Base-by-base conservation (phyloP, 1,284 basidiomycete species). In the Inonotus obliquus region DNA sequence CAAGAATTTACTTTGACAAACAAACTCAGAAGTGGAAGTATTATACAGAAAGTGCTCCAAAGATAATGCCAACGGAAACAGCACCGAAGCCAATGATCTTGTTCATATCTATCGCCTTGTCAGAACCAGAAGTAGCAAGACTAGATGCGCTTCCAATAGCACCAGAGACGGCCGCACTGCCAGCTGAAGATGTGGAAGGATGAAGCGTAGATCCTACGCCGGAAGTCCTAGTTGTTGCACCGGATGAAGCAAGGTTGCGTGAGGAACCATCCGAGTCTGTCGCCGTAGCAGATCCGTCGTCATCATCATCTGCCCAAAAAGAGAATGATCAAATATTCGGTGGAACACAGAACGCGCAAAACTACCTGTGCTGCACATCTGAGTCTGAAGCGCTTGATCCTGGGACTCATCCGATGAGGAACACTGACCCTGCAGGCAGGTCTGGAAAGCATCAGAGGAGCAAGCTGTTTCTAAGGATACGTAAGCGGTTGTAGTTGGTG, bases 391-490 rank as follows among this genome's bases (percentile, higher is more conserved):
- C 11, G 54, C 54, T 37, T 38, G 41, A 11, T n/a, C 54, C 35
- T 55, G 54, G 21, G 54, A 55, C 13, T 11, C 23, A 4, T 41
- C 54, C n/a, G 37, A 38, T 14, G 32, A n/a, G 14, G 54, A 21
- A 27, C 37, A 39, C n/a, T 39, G 29, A 19, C 19, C 14, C 57
- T 63, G 57, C 14, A 63, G 57, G 27, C 61, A 63, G 19, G 27
- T 17, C 9, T 63, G 61, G 57, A 63, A 63, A 17, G 19, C 37
- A 5, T 41, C 23, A 13, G 51, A 59, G 17, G 61, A 59, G 57
- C 61, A 63, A 35, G 35, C 61, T 59, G 10, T 39, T 9, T 37
- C n/a, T n/a, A n/a, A n/a, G n/a, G n/a, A n/a, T n/a, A n/a, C n/a
- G 37, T 41, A 6, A 2, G 60, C 55, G 21, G 55, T 19, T 4